phyloP scores from a whole-genome alignment of 2,329 filamentous ascomycete species.

The Drechslerella stenobrocha region DNA sequence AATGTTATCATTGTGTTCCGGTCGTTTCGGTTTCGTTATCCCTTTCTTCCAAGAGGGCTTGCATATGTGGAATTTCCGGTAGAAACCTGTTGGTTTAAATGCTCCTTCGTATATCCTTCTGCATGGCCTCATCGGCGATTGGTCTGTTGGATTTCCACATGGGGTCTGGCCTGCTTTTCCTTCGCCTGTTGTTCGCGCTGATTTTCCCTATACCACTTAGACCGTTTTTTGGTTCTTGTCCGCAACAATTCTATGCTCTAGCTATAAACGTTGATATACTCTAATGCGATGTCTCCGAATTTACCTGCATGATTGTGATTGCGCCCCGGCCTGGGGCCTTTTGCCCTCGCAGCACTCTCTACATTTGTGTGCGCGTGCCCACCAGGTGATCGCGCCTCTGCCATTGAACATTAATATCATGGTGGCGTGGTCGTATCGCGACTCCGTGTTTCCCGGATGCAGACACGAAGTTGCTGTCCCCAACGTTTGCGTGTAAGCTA shows the following conservation, averaged over 20 bases:
- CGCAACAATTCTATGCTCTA: no score
- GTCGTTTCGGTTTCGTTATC: slow-evolving; percentile 31
- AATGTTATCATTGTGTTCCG: not conserved
- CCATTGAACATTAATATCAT: not conserved
- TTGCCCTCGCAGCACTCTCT: no score
- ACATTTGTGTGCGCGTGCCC: no score
- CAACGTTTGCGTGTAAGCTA: no score
- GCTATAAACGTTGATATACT: not conserved
- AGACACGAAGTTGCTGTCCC: no score
- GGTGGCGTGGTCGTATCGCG: no score
- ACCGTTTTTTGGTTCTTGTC: not conserved
- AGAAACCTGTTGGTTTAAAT: slow-evolving; percentile 3
- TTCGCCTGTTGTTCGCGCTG: not conserved
- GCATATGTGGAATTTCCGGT: slow-evolving; percentile 8
- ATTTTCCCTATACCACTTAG: slow-evolving; percentile 28
- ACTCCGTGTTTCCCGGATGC: no score
- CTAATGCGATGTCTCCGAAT: no score
- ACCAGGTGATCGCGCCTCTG: not conserved
- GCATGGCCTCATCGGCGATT: slow-evolving; percentile 14
- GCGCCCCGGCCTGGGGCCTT: no score
- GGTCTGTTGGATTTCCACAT: slow-evolving; percentile 7
- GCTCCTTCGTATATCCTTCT: not conserved
- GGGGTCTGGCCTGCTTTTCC: slow-evolving; percentile 9
- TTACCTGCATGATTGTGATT: no score
- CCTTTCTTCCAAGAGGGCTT: slow-evolving; percentile 5